Evolutionary conservation across 768 basidiomycete species (phyloP).

Genomic region (Dioszegia aurantiaca): DNA sequence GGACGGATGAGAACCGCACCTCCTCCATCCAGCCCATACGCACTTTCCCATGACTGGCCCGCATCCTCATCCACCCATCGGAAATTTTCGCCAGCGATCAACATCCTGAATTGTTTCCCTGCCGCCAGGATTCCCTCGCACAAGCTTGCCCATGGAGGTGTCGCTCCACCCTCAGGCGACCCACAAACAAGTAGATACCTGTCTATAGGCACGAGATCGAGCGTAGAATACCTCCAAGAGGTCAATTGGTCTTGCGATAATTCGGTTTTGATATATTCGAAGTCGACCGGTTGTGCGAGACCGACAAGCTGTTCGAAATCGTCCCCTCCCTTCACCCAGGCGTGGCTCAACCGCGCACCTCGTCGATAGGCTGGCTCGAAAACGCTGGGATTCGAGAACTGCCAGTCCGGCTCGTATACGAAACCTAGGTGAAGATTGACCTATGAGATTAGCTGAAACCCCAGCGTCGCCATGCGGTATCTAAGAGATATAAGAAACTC

Average conservation of each 20-base stretch:
- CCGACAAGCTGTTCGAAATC: not conserved
- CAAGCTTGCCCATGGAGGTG: not conserved
- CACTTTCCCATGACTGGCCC: conserved; percentile 1
- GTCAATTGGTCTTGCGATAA: not conserved
- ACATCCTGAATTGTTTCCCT: not conserved
- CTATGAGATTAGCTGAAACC: not conserved
- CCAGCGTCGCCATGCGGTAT: too few species aligned
- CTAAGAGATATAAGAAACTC: not conserved
- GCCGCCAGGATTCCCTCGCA: not conserved
- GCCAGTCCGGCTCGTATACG: conserved; percentile 15
- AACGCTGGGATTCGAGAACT: conserved; percentile 5
- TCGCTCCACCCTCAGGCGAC: too few species aligned
- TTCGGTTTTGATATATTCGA: conserved; percentile 9
- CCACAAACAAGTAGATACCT: not conserved
- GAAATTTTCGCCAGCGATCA: conserved; percentile 8
- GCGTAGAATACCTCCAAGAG: conserved; percentile 10
- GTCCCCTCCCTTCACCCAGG: conserved; percentile 6
- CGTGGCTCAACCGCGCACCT: conserved; percentile 16
- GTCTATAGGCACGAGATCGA: conserved; percentile 12
- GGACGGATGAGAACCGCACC: conserved; percentile 12
- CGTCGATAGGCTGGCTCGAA: conserved; percentile 15
- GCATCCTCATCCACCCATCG: not conserved
- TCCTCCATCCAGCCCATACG: conserved; percentile 6
- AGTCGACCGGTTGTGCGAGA: conserved; percentile 10
- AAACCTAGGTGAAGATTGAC: conserved; percentile 15